Base-by-base conservation (phyloP, 345 rosid species). In the Dimocarpus longan region DNA sequence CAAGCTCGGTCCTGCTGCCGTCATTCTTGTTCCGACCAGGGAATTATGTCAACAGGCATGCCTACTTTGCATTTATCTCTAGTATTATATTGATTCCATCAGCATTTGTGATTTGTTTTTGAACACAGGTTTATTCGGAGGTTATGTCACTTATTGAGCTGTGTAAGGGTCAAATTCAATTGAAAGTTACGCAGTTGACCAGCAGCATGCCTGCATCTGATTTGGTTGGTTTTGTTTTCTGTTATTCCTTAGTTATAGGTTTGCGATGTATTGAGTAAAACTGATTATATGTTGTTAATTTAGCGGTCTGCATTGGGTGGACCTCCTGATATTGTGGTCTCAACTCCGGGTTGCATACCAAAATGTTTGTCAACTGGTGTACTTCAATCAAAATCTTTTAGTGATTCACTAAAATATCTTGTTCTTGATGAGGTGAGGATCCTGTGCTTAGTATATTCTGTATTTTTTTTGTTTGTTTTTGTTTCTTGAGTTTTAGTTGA, bases 391-490 rank as follows among this genome's bases (percentile, higher is more conserved):
- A 11, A 86, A 28, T 84, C 90, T 8, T 77, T 94, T 42, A 80
- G 83, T 65, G 91, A 90, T 57, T 89, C 99, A 13, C 97, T 94
- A 74, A 93, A 90, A 71, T 86, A 91, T 66, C 89, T 95, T 70
- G 91, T 94, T 72, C 98, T 95, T 75, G 99, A 95, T 85, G 97
- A 95, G 98, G 99, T 95, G 67, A 80, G 87, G n/a, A 19, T 66
- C 73, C 28, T 62, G 26, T 5, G 22, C 60, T n/a, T 44, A 9
- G 39, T 39, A 18, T 76, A 28, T 76, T 15, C 10, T n/a, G 21
- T n/a, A n/a, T n/a, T n/a, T 37, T n/a, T 52, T 52, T 10, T 37
- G 39, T 10, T 37, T 26, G 0, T 26, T 26, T 26, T 26, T 1
- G 8, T 44, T 37, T 4, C 26, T 48, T 44, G 56, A 42, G 50